phyloP scores from a whole-genome alignment of 257 asterid species.

The Penstemon eatonii region DNA sequence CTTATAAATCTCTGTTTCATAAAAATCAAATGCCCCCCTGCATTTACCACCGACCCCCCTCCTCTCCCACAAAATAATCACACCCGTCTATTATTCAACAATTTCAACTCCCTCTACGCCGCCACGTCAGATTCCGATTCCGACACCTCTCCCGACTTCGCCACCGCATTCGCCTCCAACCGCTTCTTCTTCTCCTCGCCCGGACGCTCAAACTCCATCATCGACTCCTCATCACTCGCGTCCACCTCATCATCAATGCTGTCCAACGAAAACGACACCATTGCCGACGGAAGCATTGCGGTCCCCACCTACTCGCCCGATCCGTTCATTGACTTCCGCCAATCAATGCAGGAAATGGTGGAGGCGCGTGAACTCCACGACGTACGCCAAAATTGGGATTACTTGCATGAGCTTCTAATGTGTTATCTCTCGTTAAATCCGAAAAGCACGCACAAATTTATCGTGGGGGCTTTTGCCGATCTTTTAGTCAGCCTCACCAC shows the following conservation, averaged over 20 bases:
- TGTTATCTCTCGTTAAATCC: constrained; percentile 81
- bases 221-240: constrained; percentile 47
- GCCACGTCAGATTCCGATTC: constrained; percentile 33
- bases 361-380: constrained; percentile 69
- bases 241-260: constrained; percentile 48
- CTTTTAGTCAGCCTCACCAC: constrained; percentile 72
- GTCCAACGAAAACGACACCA: constrained; percentile 30
- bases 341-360: constrained; percentile 98
- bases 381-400: constrained; percentile 62
- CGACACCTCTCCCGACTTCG: constrained; percentile 44
- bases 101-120: constrained; percentile 72
- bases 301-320: constrained; percentile 78
- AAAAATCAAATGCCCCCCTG: constrained; percentile 40
- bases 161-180: constrained; percentile 68
- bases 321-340: constrained; percentile 81
- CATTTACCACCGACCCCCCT: constrained; percentile 34
- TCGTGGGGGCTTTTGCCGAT: constrained; percentile 85
- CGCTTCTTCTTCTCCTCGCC: constrained; percentile 96
- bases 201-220: constrained; percentile 64
- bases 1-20: constrained; percentile 61
- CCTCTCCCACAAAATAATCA: constrained; percentile 30
- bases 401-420: constrained; percentile 70
- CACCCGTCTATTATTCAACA: constrained; percentile 47
- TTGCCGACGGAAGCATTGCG: constrained; percentile 52
- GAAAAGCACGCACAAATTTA: constrained; percentile 76